These are phyloP conservation scores for Murraya paniculata DNA, from an alignment of 345 rosid species.

Conservation along the genomic window DNA sequence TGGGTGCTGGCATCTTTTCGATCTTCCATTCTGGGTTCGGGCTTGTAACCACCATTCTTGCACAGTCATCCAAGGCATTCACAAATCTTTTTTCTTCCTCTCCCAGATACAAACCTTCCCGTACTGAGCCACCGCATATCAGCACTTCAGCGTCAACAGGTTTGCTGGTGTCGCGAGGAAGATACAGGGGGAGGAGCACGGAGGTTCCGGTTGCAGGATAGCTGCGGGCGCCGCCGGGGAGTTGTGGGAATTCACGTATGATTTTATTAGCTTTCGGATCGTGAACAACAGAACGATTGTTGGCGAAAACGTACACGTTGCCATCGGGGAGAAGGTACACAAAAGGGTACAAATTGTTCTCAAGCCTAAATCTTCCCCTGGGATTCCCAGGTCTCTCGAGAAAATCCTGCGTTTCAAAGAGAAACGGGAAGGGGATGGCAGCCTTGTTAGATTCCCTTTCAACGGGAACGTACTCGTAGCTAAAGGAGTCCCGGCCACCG, in stretches of 20 bases:
- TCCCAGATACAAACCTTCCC: constrained; percentile 38
- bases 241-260: constrained; percentile 24
- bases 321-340: constrained; percentile 37
- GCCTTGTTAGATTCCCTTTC: constrained; percentile 43
- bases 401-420: constrained; percentile 39
- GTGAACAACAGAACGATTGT: constrained; percentile 12
- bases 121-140: constrained; percentile 56
- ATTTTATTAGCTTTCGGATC: constrained; percentile 18
- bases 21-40: constrained; percentile 51
- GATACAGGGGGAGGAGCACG: constrained; percentile 39
- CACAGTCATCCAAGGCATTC: constrained; percentile 37
- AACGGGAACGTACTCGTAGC: constrained; percentile 68
- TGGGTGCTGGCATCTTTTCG: constrained; percentile 59
- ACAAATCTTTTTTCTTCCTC: constrained; percentile 19
- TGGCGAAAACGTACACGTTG: constrained; percentile 18
- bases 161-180: constrained; percentile 18
- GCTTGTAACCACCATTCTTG: constrained; percentile 37
- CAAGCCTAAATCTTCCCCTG: background rate
- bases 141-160: constrained; percentile 48
- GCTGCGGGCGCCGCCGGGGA: constrained; percentile 30
- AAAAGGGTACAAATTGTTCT: constrained; percentile 12
- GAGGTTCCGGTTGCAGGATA: constrained; percentile 32
- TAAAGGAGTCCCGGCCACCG: constrained; percentile 69
- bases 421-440: constrained; percentile 39
- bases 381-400: background rate